Conservation (phyloP, 805 yeast genomes). For the Kuraishia hungarica region DNA sequence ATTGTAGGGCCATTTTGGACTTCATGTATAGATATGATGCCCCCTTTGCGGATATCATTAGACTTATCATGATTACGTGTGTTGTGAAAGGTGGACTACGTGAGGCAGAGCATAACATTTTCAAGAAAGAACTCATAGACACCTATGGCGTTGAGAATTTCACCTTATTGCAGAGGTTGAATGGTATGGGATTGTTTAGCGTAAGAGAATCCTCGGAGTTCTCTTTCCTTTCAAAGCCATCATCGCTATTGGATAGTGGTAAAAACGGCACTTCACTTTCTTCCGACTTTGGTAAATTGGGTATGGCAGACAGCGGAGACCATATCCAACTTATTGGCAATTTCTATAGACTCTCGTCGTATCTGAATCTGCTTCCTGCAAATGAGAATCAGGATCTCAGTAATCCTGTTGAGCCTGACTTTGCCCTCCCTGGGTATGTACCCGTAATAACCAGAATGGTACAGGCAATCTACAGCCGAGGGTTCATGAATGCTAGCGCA, state of each 20-base stretch:
- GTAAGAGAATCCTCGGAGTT: slow-evolving; percentile 15
- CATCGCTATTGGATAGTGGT: neutral
- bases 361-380: slow-evolving; percentile 40
- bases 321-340: slow-evolving; percentile 23
- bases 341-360: slow-evolving; percentile 23
- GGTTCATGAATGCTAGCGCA: slow-evolving; percentile 32
- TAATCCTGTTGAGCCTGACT: slow-evolving; percentile 33
- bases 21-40: slow-evolving; percentile 40
- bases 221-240: slow-evolving; percentile 1
- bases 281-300: neutral
- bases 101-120: slow-evolving; percentile 47
- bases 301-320: neutral
- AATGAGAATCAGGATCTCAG: slow-evolving; percentile 15
- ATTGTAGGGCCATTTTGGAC: slow-evolving; percentile 31
- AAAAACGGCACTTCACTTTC: neutral
- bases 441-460: slow-evolving; percentile 68
- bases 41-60: slow-evolving; percentile 33
- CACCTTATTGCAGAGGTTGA: slow-evolving; percentile 36
- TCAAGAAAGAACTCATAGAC: slow-evolving; percentile 49
- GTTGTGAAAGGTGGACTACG: slow-evolving; percentile 61
- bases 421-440: slow-evolving; percentile 73
- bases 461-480: slow-evolving; percentile 57
- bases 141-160: slow-evolving; percentile 56
- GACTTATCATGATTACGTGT: slow-evolving; percentile 49
- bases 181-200: slow-evolving; percentile 38